Conservation (phyloP, 331 rosid genomes). For the Prunus yedoensis region DNA sequence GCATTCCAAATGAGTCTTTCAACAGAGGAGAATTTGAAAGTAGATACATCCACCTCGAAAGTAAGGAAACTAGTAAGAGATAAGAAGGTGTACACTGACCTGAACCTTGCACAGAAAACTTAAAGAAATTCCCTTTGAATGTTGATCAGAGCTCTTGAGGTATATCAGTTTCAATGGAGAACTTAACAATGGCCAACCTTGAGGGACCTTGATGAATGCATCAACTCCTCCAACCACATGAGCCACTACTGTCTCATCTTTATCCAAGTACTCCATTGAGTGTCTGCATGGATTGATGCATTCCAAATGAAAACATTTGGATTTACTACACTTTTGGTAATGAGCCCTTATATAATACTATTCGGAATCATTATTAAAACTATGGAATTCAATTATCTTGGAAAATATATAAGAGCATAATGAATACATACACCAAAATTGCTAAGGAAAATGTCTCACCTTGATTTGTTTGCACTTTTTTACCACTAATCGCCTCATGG, state of each 20-base stretch:
- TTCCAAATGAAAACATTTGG: slow-evolving; percentile 6
- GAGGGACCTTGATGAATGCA: slow-evolving; percentile 63
- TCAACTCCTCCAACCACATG: slow-evolving; percentile 63
- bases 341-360: neutral
- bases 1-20: too few species aligned
- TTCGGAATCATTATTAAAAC: neutral
- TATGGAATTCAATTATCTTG: neutral
- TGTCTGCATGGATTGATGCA: slow-evolving; percentile 43
- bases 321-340: neutral
- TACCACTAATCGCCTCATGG: slow-evolving; percentile 55
- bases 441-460: slow-evolving; percentile 37
- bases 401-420: slow-evolving; percentile 23
- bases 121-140: slow-evolving; percentile 46
- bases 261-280: slow-evolving; percentile 56
- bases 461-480: slow-evolving; percentile 62
- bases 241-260: slow-evolving; percentile 70
- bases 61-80: too few species aligned
- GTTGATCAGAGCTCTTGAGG: slow-evolving; percentile 53
- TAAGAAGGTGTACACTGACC: too few species aligned
- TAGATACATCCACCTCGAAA: too few species aligned
- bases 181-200: slow-evolving; percentile 67
- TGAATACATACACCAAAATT: neutral
- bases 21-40: too few species aligned
- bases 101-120: slow-evolving; percentile 56
- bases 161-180: slow-evolving; percentile 66